Percentiles rank a stretch among this genome's conserved stretches.
Evolutionary conservation across 2,329 filamentous ascomycete genomes (phyloP).

Genomic region (Nigrograna mackinnonii): DNA sequence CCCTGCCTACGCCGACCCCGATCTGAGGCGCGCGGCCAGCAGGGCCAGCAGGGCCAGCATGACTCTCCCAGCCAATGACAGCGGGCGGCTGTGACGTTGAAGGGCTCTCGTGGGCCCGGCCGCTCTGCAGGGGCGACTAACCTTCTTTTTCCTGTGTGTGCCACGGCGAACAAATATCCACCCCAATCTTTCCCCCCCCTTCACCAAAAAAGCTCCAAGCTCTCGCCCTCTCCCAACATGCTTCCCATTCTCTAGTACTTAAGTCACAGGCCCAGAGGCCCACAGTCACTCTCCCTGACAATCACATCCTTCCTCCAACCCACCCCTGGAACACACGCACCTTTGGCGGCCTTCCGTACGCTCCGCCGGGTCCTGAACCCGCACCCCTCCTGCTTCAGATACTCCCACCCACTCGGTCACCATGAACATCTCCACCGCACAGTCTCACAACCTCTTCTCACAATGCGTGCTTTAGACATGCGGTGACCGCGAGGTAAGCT

Average conservation of each 20-base stretch:
- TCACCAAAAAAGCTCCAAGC: not conserved
- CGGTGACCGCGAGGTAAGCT: constrained; percentile 19
- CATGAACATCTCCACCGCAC: constrained; percentile 16
- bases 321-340: too few relatives aligned
- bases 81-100: not conserved
- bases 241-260: too few relatives aligned
- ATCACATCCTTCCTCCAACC: too few relatives aligned
- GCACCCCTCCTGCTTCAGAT: not conserved
- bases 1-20: too few relatives aligned
- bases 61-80: not conserved
- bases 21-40: too few relatives aligned
- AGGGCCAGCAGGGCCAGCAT: too few relatives aligned
- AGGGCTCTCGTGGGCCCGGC: not conserved
- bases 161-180: not conserved
- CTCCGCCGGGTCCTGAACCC: too few relatives aligned
- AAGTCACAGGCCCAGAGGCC: too few relatives aligned
- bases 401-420: constrained; percentile 5
- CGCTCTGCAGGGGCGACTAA: not conserved
- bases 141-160: not conserved
- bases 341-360: too few relatives aligned
- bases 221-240: not conserved
- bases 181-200: not conserved
- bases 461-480: constrained; percentile 18
- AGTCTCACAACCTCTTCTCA: constrained; percentile 7
- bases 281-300: too few relatives aligned